phyloP scores from a whole-genome alignment of 2,329 filamentous ascomycete species.

The Trichoderma endophyticum region DNA sequence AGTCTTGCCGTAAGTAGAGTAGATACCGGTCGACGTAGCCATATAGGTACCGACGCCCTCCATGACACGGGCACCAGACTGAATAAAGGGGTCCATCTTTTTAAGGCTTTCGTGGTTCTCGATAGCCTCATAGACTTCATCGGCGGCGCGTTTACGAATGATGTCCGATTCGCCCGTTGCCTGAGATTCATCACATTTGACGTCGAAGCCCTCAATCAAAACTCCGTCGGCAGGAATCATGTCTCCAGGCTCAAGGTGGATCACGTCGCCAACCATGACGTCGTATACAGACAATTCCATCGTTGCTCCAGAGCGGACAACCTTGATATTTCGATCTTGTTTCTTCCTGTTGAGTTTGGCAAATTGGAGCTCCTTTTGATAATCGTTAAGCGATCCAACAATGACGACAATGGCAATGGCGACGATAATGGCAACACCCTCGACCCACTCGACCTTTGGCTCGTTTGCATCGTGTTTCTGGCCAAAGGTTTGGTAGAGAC shows the following conservation, averaged over 20 bases:
- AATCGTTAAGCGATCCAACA: slow-evolving; percentile 75
- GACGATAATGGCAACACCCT: slow-evolving; percentile 78
- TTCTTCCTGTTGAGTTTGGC: slow-evolving; percentile 77
- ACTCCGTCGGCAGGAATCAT: slow-evolving; percentile 72
- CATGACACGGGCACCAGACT: slow-evolving; percentile 77
- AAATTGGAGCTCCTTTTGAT: slow-evolving; percentile 76
- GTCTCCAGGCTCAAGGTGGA: slow-evolving; percentile 72
- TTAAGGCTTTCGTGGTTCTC: slow-evolving; percentile 62
- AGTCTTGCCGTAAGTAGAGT: slow-evolving; percentile 73
- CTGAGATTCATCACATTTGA: slow-evolving; percentile 76
- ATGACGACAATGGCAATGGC: slow-evolving; percentile 74
- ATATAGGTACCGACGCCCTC: slow-evolving; percentile 74
- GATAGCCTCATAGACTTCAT: slow-evolving; percentile 68
- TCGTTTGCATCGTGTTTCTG: slow-evolving; percentile 47
- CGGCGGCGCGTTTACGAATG: slow-evolving; percentile 63
- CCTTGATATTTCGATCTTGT: slow-evolving; percentile 70
- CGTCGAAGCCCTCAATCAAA: slow-evolving; percentile 67
- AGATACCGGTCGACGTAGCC: slow-evolving; percentile 68
- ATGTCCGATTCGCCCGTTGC: slow-evolving; percentile 77
- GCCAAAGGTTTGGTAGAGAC: slow-evolving; percentile 72
- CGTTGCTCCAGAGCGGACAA: slow-evolving; percentile 66
- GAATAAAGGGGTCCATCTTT: slow-evolving; percentile 80
- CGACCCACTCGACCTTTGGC: slow-evolving; percentile 70
- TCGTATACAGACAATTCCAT: slow-evolving; percentile 68
- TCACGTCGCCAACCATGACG: slow-evolving; percentile 65